A percentile compares a stretch with the other conserved stretches of the same genome.
phyloP scores from a whole-genome alignment of 371 early-diverging fungal species.

The Dichotomocladium elegans region DNA sequence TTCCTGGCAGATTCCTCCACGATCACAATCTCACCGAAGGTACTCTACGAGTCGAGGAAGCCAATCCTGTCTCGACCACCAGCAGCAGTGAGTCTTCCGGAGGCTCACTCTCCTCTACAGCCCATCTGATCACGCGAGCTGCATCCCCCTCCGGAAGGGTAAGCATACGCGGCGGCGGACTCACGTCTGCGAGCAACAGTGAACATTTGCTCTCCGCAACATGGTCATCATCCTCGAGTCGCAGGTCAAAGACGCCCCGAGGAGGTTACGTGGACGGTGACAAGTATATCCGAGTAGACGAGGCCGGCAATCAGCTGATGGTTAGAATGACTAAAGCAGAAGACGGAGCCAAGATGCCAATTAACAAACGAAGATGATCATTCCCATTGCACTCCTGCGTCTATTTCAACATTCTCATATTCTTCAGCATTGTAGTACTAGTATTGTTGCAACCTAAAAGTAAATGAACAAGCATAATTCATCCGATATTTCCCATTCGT shows the following conservation, averaged over 20 bases:
- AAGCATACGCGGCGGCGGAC: conserved; percentile 29
- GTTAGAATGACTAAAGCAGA: conserved; percentile 46
- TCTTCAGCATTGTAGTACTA: too few species aligned
- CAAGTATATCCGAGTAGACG: conserved; percentile 37
- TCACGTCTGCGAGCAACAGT: not conserved
- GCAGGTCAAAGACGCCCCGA: conserved; percentile 9
- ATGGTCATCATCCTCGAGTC: not conserved
- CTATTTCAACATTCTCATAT: too few species aligned
- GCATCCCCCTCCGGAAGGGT: conserved; percentile 40
- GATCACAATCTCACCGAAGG: conserved; percentile 19
- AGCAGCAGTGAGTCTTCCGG: conserved; percentile 13
- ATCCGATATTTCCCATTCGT: not conserved
- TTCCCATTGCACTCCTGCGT: too few species aligned
- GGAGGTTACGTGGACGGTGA: conserved; percentile 26
- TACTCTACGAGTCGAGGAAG: not conserved
- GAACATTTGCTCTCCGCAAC: conserved; percentile 4
- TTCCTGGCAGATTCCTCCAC: conserved; percentile 7
- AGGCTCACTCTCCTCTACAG: conserved; percentile 3
- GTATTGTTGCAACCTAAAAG: too few species aligned
- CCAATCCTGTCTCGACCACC: conserved; percentile 5
- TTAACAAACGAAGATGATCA: not conserved
- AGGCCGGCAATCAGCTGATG: conserved; percentile 36
- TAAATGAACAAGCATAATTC: too few species aligned
- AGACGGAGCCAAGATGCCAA: conserved; percentile 14
- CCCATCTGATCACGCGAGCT: conserved; percentile 10